Base-by-base conservation (phyloP, 2,329 filamentous ascomycete species). In the Xylaria sp. region DNA sequence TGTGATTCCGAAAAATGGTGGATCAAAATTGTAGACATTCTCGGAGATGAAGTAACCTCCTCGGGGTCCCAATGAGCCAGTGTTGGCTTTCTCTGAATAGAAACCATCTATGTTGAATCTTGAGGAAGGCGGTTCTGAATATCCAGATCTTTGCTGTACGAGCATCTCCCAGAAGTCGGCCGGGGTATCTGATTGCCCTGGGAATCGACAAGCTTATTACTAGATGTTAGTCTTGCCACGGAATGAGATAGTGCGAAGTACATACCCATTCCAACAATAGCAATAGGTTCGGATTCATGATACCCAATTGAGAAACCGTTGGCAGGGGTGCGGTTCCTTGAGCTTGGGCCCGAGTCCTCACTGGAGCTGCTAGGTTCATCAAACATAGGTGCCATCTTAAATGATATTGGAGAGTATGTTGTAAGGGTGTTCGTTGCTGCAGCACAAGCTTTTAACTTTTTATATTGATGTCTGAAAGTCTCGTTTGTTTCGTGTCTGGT, bases 251-350 rank as follows among this genome's bases (percentile, higher is more conserved):
- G 39, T 39, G 54, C 15, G 61, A 54, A 56, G 28, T 7, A 54
- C 57, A 13, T 58, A 68, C 66, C 66, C 66, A 68, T 68, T 57
- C 66, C 66, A n/a, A 68, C 62, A 31, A 68, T 66, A 31, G 66
- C 66, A 15, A 68, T 68, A n/a, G 66, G 66, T 23, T 68, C 66
- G 13, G 66, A 54, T 48, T 55, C 61, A 68, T 64, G 64, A 43
- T 68, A 64, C 10, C 55, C 61, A 15, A 36, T 33, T n/a, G 61
- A 43, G 23, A 61, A 12, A 48, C 58, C 66, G 46, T 60, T 68
- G 23, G 61, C 55, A 51, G 66, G 66, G 12, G 66, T 68, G 46
- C 66, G 54, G 36, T 46, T 68, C 31, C 54, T 54, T n/a, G 60
- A 68, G 55, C 66, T 64, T 56, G 61, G 48, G 33, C 55, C 55